phyloP scores from a whole-genome alignment of 2,329 filamentous ascomycete genomes.

The Alternaria arborescens region DNA sequence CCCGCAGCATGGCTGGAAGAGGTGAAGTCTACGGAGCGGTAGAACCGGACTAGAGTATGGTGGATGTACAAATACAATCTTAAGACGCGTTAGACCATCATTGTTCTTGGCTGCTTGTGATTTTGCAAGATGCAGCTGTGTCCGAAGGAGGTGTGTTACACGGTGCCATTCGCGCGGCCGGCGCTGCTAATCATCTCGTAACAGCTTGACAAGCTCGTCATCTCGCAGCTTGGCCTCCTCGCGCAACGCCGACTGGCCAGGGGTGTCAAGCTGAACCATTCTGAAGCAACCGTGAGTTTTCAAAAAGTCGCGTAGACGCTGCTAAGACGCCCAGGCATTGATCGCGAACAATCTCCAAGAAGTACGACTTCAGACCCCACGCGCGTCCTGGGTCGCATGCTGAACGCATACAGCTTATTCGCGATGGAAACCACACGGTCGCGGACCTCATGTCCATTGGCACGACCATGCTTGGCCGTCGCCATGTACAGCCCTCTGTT shows the following conservation, averaged over 20 bases:
- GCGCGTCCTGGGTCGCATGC: constrained; percentile 18
- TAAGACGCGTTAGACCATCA: not conserved
- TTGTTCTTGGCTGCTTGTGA: constrained; percentile 1
- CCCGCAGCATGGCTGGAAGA: constrained; percentile 17
- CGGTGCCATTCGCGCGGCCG: not conserved
- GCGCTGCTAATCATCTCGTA: constrained; percentile 34
- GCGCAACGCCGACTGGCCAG: constrained; percentile 88
- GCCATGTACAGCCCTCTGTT: constrained; percentile 88
- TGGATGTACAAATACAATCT: not conserved
- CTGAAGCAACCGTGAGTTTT: constrained; percentile 77
- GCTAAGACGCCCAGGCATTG: constrained; percentile 66
- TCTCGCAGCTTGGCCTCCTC: constrained; percentile 85
- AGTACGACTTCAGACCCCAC: constrained; percentile 52
- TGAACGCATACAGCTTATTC: constrained; percentile 72
- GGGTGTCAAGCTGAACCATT: constrained; percentile 87
- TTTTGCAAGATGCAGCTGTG: constrained; percentile 46
- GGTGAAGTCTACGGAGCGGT: constrained; percentile 12
- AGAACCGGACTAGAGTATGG: not conserved
- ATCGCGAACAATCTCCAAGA: constrained; percentile 93
- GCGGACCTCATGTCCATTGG: constrained; percentile 93
- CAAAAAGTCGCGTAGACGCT: not conserved
- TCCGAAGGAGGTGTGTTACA: constrained; percentile 47
- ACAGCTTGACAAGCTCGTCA: constrained; percentile 94
- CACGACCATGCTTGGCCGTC: constrained; percentile 89
- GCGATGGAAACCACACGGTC: constrained; percentile 92